phyloP scores from a whole-genome alignment of 2,329 filamentous ascomycete genomes.

The Graphium sp. region DNA sequence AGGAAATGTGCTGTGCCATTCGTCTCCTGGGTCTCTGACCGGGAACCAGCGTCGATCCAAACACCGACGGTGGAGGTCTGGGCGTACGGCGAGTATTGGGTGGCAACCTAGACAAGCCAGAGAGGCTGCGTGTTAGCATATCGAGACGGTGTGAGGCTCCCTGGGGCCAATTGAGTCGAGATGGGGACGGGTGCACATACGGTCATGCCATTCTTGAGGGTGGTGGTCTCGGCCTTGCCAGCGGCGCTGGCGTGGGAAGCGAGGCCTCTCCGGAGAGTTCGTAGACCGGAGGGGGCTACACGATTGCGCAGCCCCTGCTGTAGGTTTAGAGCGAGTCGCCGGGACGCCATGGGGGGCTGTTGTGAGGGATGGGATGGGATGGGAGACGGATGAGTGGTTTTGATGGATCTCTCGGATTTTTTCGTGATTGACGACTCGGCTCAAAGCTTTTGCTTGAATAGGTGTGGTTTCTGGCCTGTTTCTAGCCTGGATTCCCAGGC shows the following conservation, averaged over 20 bases:
- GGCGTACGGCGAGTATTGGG: slow-evolving; percentile 94
- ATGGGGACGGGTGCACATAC: slow-evolving; percentile 29
- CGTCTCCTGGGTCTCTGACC: slow-evolving; percentile 94
- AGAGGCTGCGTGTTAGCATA: slow-evolving; percentile 1
- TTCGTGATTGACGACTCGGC: slow-evolving; percentile 18
- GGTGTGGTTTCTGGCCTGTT: too few relatives aligned
- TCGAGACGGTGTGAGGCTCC: slow-evolving; percentile 1
- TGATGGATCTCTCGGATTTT: slow-evolving; percentile 21
- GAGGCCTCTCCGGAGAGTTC: slow-evolving; percentile 69
- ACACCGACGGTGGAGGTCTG: slow-evolving; percentile 97
- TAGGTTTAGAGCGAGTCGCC: slow-evolving; percentile 92
- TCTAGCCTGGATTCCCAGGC: too few relatives aligned
- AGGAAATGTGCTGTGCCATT: slow-evolving; percentile 99
- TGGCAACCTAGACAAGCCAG: slow-evolving; percentile 55
- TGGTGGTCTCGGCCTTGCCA: slow-evolving; percentile 88
- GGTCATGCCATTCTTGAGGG: slow-evolving; percentile 92
- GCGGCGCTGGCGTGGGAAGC: slow-evolving; percentile 58
- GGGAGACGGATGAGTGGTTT: slow-evolving; percentile 8
- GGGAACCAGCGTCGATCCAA: slow-evolving; percentile 97
- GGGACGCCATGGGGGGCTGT: slow-evolving; percentile 66
- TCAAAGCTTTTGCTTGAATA: too few relatives aligned
- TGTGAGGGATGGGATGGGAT: slow-evolving; percentile 23
- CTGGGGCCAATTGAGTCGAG: too few relatives aligned
- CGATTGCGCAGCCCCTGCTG: slow-evolving; percentile 79
- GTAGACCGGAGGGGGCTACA: slow-evolving; percentile 63